Percentiles rank a stretch among this genome's conserved stretches.
Conservation (phyloP, 1,284 basidiomycete genomes). For the Ceratobasidium sp. region DNA sequence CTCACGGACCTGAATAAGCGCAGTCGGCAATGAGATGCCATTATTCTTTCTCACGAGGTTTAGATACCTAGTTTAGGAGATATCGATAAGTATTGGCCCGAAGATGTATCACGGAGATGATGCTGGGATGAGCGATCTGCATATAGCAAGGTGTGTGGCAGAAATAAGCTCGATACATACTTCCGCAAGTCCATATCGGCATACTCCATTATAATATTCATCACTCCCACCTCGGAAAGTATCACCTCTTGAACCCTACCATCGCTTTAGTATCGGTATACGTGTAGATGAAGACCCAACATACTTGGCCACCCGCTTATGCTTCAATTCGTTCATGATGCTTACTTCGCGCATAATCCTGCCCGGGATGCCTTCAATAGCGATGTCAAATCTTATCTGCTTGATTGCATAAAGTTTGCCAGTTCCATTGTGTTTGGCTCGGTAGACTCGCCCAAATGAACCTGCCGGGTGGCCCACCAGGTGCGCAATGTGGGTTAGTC, state of each 20-base stretch:
- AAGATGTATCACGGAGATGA: not conserved
- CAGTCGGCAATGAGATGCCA: not conserved
- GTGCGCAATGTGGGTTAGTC: not conserved
- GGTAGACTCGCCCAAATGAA: slow-evolving; percentile 14
- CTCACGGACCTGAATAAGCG: slow-evolving; percentile 18
- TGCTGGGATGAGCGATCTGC: not conserved
- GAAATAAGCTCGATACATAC: not conserved
- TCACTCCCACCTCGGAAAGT: not conserved
- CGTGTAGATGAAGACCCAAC: not conserved
- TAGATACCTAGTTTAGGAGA: slow-evolving; percentile 1
- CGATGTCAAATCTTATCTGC: slow-evolving; percentile 7
- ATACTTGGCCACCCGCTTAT: slow-evolving; percentile 8
- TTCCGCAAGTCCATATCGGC: slow-evolving; percentile 16
- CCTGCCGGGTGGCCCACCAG: not conserved
- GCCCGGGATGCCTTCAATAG: not conserved
- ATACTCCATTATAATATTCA: slow-evolving; percentile 24
- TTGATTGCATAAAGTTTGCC: slow-evolving; percentile 8
- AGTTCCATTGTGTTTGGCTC: not conserved
- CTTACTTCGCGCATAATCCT: slow-evolving; percentile 9
- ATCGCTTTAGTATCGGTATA: not conserved
- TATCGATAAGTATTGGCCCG: slow-evolving; percentile 7
- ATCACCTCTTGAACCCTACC: not conserved
- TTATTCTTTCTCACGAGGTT: not conserved
- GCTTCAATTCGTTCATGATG: slow-evolving; percentile 7
- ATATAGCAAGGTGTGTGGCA: too few species aligned